phyloP scores from a whole-genome alignment of 2,329 filamentous ascomycete genomes.

The Fusarium lateritium region DNA sequence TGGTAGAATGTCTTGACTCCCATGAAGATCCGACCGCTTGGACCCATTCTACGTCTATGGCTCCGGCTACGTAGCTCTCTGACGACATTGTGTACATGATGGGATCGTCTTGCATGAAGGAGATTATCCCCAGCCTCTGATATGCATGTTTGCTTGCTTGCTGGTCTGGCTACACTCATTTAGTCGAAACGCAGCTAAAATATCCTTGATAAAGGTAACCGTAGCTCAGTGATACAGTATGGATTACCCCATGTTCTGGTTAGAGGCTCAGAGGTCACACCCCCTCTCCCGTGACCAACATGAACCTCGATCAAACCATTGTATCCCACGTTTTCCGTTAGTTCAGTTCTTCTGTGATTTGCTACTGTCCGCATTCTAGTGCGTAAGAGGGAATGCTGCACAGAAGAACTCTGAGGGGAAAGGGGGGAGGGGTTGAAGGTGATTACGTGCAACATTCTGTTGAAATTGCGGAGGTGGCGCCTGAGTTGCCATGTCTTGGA shows the following conservation, averaged over 20 bases:
- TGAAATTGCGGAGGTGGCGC: slow-evolving; percentile 41
- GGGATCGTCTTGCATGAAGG: slow-evolving; percentile 24
- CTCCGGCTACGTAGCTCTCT: slow-evolving; percentile 8
- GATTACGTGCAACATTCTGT: not conserved
- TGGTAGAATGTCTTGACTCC: slow-evolving; percentile 4
- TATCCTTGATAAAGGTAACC: slow-evolving; percentile 14
- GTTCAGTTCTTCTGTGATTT: slow-evolving; percentile 23
- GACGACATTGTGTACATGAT: slow-evolving; percentile 29
- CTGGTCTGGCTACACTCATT: slow-evolving; percentile 7
- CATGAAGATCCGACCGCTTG: slow-evolving; percentile 34
- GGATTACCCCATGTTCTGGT: slow-evolving; percentile 10
- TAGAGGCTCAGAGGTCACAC: slow-evolving; percentile 28
- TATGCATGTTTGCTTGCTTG: slow-evolving; percentile 19
- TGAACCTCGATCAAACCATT: slow-evolving; percentile 9
- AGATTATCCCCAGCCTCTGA: slow-evolving; percentile 16
- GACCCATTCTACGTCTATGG: slow-evolving; percentile 1
- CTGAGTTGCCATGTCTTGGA: slow-evolving; percentile 35
- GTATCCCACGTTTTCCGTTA: slow-evolving; percentile 21
- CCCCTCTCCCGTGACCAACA: slow-evolving; percentile 36
- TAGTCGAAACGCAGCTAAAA: slow-evolving; percentile 29
- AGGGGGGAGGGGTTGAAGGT: not conserved
- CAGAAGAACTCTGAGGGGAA: slow-evolving; percentile 23
- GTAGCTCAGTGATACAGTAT: slow-evolving; percentile 16
- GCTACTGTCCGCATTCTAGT: slow-evolving; percentile 26
- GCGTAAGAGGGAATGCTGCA: slow-evolving; percentile 31